phyloP scores from a whole-genome alignment of 2,329 filamentous ascomycete species.

The Juglanconis juglandina region DNA sequence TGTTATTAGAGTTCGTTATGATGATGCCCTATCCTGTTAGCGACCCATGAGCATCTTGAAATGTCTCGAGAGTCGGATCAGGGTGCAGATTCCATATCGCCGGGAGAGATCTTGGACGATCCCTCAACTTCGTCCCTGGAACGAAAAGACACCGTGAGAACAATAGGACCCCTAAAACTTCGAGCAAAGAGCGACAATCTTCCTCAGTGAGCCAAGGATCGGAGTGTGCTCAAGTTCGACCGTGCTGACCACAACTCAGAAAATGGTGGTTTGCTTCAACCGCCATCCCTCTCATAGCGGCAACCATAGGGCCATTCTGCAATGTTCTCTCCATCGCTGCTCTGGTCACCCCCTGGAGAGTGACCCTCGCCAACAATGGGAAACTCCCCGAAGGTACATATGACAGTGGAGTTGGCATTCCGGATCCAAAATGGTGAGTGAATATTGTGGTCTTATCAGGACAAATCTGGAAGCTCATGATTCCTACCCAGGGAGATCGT shows the following conservation, averaged over 20 bases:
- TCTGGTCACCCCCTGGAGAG: conserved; percentile 62
- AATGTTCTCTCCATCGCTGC: conserved; percentile 68
- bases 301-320: conserved; percentile 66
- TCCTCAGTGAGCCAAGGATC: conserved; percentile 3
- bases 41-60: neutral
- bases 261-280: conserved; percentile 39
- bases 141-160: conserved; percentile 5
- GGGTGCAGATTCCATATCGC: neutral
- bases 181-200: neutral
- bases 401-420: conserved; percentile 48
- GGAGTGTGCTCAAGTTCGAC: neutral
- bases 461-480: neutral
- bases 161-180: neutral
- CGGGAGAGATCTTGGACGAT: neutral
- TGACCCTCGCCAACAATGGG: conserved; percentile 43
- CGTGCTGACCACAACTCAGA: conserved; percentile 18
- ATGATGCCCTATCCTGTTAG: neutral
- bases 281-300: conserved; percentile 57
- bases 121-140: neutral
- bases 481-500: conserved; percentile 46
- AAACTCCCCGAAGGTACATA: conserved; percentile 41
- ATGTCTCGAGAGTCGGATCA: neutral
- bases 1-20: too few species aligned
- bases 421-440: conserved; percentile 59
- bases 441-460: neutral